Percentiles rank a stretch among this genome's conserved stretches.
Evolutionary conservation across 805 yeast genomes (phyloP).

Genomic region (Lachancea fermentati): DNA sequence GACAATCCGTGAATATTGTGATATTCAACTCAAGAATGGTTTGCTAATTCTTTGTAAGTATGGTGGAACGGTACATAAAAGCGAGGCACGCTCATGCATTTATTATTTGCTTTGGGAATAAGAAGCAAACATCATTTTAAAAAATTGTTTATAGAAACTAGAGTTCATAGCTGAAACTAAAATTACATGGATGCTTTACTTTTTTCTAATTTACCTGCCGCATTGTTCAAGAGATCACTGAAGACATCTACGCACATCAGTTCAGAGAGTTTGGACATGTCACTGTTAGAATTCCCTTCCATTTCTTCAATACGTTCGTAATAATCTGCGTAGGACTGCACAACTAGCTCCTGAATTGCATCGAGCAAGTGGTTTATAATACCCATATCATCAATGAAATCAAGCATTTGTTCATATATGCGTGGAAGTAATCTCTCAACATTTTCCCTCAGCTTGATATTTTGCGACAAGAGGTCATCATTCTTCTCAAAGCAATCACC

Average conservation of each 20-base stretch:
- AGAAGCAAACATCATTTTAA: too few relatives aligned
- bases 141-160: too few relatives aligned
- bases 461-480: conserved; percentile 22
- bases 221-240: conserved; percentile 42
- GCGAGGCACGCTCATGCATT: too few relatives aligned
- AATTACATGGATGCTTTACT: neutral
- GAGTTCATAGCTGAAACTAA: too few relatives aligned
- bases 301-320: conserved; percentile 33
- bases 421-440: conserved; percentile 53
- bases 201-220: conserved; percentile 12
- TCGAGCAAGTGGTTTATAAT: conserved; percentile 50
- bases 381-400: conserved; percentile 52
- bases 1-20: conserved; percentile 27
- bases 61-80: too few relatives aligned
- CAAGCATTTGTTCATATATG: conserved; percentile 43
- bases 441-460: conserved; percentile 41
- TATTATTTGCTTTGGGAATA: too few relatives aligned
- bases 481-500: conserved; percentile 37
- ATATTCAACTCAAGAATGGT: neutral
- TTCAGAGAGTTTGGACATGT: conserved; percentile 37
- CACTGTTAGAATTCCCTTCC: conserved; percentile 18
- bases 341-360: conserved; percentile 58
- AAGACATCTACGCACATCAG: conserved; percentile 63
- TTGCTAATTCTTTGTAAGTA: neutral
- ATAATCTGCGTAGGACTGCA: conserved; percentile 52